Base-by-base conservation (phyloP, 441 rosid species). In the Arabidopsis hybrid region DNA sequence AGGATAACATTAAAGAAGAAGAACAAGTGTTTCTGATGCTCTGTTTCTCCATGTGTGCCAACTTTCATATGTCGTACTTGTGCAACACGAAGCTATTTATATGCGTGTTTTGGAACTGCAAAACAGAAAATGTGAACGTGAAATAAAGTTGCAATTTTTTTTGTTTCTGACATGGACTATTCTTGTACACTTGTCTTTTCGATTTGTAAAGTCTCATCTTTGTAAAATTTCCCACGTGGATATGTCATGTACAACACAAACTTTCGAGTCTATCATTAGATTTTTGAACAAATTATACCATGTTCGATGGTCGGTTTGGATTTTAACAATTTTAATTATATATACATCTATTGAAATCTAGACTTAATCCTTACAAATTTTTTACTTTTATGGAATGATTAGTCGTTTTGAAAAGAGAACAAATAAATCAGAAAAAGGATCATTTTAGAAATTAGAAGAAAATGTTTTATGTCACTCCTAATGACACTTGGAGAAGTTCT, bases 41-140 rank as follows among this genome's bases (percentile, higher is more conserved):
- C 66, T 78, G 78, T 67, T 67, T 73, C 46, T 67, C 78, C 78
- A 73, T 78, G 69, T 72, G 39, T 71, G 72, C 40, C 58, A 71
- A 65, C 72, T 58, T 38, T 63, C 53, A 31, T 55, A 55, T 69
- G 71, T 61, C 4, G 46, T 63, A 8, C 6, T 75, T 36, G 5
- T 14, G 39, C 5, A 12, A 29, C 31, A 46, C 34, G 55, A 69
- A 31, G 49, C 40, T 70, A 70, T 69, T 56, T 76, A 69, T 76
- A 76, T 56, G 55, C 32, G 75, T 69, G 5, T 56, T 69, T 26
- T 3, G 17, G 31, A 66, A 32, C 29, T 43, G 65, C 46, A 38
- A 47, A 47, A 67, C 49, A 60, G 6, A 68, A 53, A 61, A 10
- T 45, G 71, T 62, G 74, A 69, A 63, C 40, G 40, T 32, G 67